Percentiles rank a stretch among this genome's conserved stretches.
These are phyloP conservation scores for Populus tomentosa DNA, from an alignment of 441 rosid genomes.

Conservation along the genomic window DNA sequence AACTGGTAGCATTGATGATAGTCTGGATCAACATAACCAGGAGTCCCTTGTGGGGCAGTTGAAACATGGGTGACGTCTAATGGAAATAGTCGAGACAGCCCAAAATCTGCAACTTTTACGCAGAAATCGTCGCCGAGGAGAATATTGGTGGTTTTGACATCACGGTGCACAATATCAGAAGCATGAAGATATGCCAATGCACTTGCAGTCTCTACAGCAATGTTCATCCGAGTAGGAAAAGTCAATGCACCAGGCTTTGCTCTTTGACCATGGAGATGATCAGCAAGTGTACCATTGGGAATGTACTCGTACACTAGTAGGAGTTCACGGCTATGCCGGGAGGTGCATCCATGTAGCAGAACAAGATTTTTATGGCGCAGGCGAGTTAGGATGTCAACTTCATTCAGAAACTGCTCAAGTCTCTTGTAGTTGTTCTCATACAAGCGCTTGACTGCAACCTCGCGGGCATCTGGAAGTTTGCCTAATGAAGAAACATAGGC, in stretches of 20 bases:
- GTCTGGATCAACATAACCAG: conserved; percentile 59
- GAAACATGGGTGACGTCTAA: conserved; percentile 65
- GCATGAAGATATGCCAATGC: conserved; percentile 81
- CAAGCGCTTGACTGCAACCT: conserved; percentile 86
- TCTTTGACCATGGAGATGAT: conserved; percentile 66
- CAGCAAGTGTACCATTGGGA: conserved; percentile 77
- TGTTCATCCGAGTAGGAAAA: conserved; percentile 60
- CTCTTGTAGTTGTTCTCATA: conserved; percentile 63
- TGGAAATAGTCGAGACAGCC: conserved; percentile 74
- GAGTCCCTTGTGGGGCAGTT: conserved; percentile 60
- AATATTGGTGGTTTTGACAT: conserved; percentile 78
- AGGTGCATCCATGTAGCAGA: conserved; percentile 78
- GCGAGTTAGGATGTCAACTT: conserved; percentile 64
- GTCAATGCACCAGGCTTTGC: conserved; percentile 54
- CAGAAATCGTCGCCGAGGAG: conserved; percentile 55
- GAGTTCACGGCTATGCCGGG: conserved; percentile 75
- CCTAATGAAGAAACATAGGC: conserved; percentile 26
- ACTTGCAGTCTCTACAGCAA: conserved; percentile 74
- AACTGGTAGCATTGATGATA: conserved; percentile 84
- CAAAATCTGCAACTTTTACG: conserved; percentile 81
- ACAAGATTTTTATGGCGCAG: conserved; percentile 79
- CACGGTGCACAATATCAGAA: conserved; percentile 71
- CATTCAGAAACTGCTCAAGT: conserved; percentile 79
- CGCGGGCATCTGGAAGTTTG: conserved; percentile 66
- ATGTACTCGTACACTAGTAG: conserved; percentile 35